Evolutionary conservation across 495 filamentous ascomycete genomes (phyloP).

Genomic region (Tuber borchii): DNA sequence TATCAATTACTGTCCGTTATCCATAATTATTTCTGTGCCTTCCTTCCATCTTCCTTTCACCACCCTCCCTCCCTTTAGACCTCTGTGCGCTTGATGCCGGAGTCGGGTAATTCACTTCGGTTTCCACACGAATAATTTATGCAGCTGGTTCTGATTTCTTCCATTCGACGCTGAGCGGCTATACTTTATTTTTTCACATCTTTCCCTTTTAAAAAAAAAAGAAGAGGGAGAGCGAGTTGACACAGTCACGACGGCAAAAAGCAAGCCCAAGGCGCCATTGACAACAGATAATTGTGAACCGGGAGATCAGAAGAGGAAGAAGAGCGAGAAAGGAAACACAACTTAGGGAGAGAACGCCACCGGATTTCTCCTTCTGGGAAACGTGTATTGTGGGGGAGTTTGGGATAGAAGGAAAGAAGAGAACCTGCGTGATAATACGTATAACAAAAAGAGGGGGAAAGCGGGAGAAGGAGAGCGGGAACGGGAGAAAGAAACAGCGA

Average conservation of each 20-base stretch:
- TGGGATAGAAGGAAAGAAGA: background rate
- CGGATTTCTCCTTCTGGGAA: background rate
- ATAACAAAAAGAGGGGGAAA: background rate
- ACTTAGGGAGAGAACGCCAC: background rate
- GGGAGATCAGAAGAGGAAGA: background rate
- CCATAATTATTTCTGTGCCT: background rate
- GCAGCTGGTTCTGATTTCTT: constrained; percentile 2
- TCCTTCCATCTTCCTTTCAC: background rate
- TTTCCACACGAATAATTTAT: background rate
- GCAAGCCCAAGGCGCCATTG: background rate
- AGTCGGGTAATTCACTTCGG: background rate
- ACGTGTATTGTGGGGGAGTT: background rate
- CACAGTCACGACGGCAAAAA: background rate
- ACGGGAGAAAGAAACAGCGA: background rate
- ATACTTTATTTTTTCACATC: constrained; percentile 7
- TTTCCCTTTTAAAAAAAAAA: background rate
- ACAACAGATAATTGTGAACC: background rate
- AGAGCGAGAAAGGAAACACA: background rate
- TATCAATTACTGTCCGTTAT: background rate
- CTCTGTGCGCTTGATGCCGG: background rate
- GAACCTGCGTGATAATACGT: background rate
- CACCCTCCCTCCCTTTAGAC: background rate
- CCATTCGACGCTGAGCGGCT: constrained; percentile 21
- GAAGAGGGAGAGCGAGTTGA: background rate
- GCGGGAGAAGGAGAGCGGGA: background rate